Evolutionary conservation across 1,284 basidiomycete species (phyloP).

Genomic region (Cryptococcus sp.): DNA sequence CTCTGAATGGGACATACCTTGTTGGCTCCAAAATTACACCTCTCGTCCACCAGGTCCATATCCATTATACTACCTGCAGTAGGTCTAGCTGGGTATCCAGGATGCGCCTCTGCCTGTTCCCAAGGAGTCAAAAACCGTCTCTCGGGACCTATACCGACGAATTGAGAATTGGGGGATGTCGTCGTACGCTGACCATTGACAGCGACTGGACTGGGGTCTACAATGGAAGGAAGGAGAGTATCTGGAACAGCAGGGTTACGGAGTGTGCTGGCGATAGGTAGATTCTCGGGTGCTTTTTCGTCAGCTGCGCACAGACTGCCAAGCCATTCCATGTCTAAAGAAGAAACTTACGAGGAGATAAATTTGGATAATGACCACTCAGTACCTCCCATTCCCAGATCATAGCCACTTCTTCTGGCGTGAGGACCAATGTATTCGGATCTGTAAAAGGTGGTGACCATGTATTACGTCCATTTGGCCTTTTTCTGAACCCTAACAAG

Average conservation of each 20-base stretch:
- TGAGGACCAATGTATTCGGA: constrained; percentile 70
- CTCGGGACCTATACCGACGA: constrained; percentile 64
- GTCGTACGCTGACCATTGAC: constrained; percentile 30
- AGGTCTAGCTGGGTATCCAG: constrained; percentile 67
- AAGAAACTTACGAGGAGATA: constrained; percentile 60
- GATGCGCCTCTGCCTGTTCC: constrained; percentile 24
- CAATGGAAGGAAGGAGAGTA: constrained; percentile 52
- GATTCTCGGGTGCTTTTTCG: constrained; percentile 60
- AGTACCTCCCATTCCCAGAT: constrained; percentile 92
- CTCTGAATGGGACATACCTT: constrained; percentile 56
- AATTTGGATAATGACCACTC: constrained; percentile 85
- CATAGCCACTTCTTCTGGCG: constrained; percentile 67
- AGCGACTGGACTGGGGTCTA: constrained; percentile 26
- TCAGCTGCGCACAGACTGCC: constrained; percentile 1
- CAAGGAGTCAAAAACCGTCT: constrained; percentile 74
- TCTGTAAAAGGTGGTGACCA: constrained; percentile 69
- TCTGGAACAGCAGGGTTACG: constrained; percentile 62
- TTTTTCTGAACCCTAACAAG: constrained; percentile 57
- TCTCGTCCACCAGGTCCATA: constrained; percentile 77
- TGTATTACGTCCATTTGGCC: constrained; percentile 48
- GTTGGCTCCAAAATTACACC: constrained; percentile 77
- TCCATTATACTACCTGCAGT: constrained; percentile 75
- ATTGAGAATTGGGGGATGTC: constrained; percentile 25
- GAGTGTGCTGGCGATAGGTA: constrained; percentile 58
- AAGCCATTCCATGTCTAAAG: not conserved